Conservation (phyloP, 306 rosid genomes). For the Quercus rubra region DNA sequence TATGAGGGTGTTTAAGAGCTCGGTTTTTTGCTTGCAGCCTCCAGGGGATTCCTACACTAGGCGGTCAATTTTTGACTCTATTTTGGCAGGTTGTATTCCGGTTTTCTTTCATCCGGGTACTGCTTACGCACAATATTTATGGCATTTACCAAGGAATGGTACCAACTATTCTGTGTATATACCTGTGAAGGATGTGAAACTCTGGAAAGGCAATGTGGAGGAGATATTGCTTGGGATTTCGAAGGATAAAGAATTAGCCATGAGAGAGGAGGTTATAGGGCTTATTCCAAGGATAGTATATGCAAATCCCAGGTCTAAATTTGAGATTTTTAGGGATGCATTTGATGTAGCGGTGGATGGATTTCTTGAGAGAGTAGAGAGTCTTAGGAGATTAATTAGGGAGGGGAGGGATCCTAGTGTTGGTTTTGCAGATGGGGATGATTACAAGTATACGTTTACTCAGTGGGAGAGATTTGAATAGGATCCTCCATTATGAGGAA, state of each 20-base stretch:
- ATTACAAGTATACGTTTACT: conserved; percentile 77
- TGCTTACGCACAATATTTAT: conserved; percentile 75
- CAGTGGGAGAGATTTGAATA: neutral
- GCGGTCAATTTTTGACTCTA: conserved; percentile 79
- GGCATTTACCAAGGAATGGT: conserved; percentile 68
- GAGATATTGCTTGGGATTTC: conserved; percentile 46
- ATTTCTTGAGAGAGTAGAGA: conserved; percentile 61
- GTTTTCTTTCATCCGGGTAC: conserved; percentile 91
- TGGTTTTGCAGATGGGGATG: conserved; percentile 81
- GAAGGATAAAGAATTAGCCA: conserved; percentile 40
- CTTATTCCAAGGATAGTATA: conserved; percentile 71
- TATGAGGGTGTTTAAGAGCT: conserved; percentile 52
- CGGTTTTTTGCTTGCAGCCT: conserved; percentile 82
- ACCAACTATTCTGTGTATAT: conserved; percentile 64
- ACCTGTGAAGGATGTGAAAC: conserved; percentile 58
- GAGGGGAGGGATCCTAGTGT: conserved; percentile 73
- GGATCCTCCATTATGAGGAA: neutral
- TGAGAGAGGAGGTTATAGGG: conserved; percentile 77
- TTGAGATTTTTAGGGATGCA: conserved; percentile 57
- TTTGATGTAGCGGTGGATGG: conserved; percentile 70
- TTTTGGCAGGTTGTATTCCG: conserved; percentile 82
- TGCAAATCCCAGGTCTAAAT: conserved; percentile 54
- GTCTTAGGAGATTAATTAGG: conserved; percentile 46
- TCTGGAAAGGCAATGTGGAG: conserved; percentile 53
- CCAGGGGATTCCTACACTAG: conserved; percentile 87